phyloP scores from a whole-genome alignment of 257 asterid species.

The Solanum pinnatisectum region DNA sequence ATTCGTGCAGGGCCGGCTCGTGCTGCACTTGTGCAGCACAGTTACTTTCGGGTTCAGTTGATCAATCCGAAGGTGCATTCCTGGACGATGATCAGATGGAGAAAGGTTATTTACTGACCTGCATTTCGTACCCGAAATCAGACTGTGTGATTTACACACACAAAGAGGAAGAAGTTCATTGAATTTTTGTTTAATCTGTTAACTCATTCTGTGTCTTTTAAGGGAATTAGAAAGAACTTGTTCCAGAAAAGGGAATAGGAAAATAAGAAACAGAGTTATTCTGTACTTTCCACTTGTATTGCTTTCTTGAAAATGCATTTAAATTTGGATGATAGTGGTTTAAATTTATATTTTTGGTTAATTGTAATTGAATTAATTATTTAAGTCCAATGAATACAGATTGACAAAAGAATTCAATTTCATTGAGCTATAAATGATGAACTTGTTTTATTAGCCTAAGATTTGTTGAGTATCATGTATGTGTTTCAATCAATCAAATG shows the following conservation, averaged over 20 bases:
- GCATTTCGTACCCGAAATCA: slow-evolving; percentile 27
- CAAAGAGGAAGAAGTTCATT: slow-evolving; percentile 30
- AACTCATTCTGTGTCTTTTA: background rate
- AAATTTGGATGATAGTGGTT: background rate
- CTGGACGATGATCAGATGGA: slow-evolving; percentile 26
- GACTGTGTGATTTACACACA: slow-evolving; percentile 33
- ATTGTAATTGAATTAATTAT: background rate
- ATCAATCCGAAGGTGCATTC: slow-evolving; percentile 37
- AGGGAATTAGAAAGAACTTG: background rate
- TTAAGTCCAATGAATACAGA: background rate
- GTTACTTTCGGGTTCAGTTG: slow-evolving; percentile 17
- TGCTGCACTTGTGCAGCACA: slow-evolving; percentile 36
- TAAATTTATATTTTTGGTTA: background rate
- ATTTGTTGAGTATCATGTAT: background rate
- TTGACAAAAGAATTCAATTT: background rate
- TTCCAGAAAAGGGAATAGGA: background rate
- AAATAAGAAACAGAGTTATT: background rate
- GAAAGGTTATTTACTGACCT: slow-evolving; percentile 27
- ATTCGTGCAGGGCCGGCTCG: slow-evolving; percentile 37
- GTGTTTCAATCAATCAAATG: background rate
- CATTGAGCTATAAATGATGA: background rate
- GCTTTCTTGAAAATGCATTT: background rate
- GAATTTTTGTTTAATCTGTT: background rate
- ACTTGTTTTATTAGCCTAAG: background rate
- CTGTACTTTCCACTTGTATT: background rate